Percentiles rank a stretch among this genome's conserved stretches.
These are phyloP conservation scores for Lactarius pseudohatsudake DNA, from an alignment of 768 basidiomycete genomes.

Conservation along the genomic window DNA sequence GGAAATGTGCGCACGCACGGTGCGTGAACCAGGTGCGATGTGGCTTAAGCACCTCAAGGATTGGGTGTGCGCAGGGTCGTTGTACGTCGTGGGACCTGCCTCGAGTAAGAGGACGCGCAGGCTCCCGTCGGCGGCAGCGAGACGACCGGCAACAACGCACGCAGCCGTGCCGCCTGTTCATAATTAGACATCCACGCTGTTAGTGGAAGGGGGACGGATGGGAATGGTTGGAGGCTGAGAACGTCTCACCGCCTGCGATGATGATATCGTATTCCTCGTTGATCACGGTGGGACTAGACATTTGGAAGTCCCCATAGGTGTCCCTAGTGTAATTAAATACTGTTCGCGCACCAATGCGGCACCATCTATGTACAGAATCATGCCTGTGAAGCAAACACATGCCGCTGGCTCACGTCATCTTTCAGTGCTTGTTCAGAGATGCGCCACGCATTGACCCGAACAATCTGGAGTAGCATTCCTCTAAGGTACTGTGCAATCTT, in stretches of 20 bases:
- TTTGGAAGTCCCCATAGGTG: background rate
- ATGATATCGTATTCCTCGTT: slow-evolving; percentile 22
- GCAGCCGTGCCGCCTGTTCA: slow-evolving; percentile 46
- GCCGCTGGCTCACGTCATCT: too few species aligned
- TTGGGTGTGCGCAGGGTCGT: slow-evolving; percentile 49
- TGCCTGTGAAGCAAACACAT: too few species aligned
- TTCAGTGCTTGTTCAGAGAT: too few species aligned
- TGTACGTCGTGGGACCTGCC: slow-evolving; percentile 51
- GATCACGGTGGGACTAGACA: background rate
- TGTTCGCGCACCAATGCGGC: too few species aligned
- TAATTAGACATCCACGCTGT: background rate
- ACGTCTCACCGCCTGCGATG: slow-evolving; percentile 28
- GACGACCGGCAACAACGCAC: slow-evolving; percentile 55
- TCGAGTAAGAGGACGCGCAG: slow-evolving; percentile 63
- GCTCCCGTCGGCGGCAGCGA: slow-evolving; percentile 51
- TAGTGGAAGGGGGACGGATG: background rate
- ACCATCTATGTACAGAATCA: too few species aligned
- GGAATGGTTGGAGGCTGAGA: background rate
- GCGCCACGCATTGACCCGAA: too few species aligned
- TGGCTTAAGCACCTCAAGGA: slow-evolving; percentile 53
- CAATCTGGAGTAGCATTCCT: too few species aligned
- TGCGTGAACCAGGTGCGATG: slow-evolving; percentile 40
- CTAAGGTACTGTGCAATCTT: too few species aligned
- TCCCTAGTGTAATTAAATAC: too few species aligned
- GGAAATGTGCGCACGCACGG: slow-evolving; percentile 44